phyloP scores from a whole-genome alignment of 306 rosid genomes.

The Cicer pinnatifidum region DNA sequence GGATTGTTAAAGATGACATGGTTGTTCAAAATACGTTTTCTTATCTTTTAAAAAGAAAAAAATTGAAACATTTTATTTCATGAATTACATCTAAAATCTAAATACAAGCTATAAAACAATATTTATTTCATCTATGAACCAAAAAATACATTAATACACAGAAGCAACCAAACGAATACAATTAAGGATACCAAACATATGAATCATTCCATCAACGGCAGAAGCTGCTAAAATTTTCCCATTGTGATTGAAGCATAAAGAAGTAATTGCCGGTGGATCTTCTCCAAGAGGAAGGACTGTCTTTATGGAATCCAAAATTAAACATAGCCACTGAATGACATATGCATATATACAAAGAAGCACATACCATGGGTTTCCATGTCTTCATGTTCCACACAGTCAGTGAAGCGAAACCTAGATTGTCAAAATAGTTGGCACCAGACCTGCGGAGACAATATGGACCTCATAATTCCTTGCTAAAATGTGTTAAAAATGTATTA shows the following conservation, averaged over 20 bases:
- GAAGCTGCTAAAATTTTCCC: conserved; percentile 96
- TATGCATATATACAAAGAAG: conserved; percentile 46
- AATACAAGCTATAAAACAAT: conserved; percentile 5
- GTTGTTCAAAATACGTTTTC: conserved; percentile 16
- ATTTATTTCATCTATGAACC: not conserved
- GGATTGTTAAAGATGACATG: conserved; percentile 58
- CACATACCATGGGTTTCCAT: conserved; percentile 91
- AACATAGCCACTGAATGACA: conserved; percentile 47
- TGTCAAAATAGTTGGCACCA: conserved; percentile 61
- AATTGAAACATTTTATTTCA: conserved; percentile 34
- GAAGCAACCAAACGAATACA: conserved; percentile 32
- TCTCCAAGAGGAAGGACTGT: conserved; percentile 98
- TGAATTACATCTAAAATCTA: conserved; percentile 10
- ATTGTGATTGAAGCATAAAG: conserved; percentile 93
- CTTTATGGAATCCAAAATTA: conserved; percentile 72
- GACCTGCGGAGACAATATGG: conserved; percentile 55
- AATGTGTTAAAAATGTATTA: conserved; percentile 11
- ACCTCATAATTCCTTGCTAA: conserved; percentile 38
- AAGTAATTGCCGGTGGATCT: conserved; percentile 97
- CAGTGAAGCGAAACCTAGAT: conserved; percentile 80
- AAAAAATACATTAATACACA: conserved; percentile 11
- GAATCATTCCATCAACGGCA: conserved; percentile 97
- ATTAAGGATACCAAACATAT: conserved; percentile 98
- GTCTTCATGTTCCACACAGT: conserved; percentile 98
- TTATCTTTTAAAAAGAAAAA: not conserved